Conservation (phyloP, 78 protist species). For the Creolimax fragrantissima region DNA sequence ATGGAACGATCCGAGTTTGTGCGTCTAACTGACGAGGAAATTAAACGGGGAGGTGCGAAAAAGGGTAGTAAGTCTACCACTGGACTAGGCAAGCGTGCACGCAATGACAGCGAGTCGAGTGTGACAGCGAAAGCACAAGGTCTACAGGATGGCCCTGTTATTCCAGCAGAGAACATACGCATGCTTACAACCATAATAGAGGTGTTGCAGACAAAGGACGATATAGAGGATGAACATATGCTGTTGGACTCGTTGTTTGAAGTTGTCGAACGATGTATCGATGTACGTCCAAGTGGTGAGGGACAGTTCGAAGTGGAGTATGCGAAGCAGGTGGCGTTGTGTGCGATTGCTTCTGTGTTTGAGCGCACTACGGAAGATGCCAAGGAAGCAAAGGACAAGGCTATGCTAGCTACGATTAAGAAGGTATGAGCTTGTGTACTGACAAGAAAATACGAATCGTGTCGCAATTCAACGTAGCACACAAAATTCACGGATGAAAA, state of each 20-base stretch:
- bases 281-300: neutral
- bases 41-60: neutral
- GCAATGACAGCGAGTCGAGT: neutral
- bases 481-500: no score
- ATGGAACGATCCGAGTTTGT: neutral
- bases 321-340: neutral
- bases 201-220: neutral
- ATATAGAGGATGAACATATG: neutral
- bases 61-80: no score
- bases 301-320: neutral
- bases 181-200: neutral
- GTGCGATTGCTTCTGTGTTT: neutral
- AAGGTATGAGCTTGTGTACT: no score
- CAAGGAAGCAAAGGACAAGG: neutral
- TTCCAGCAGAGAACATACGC: neutral
- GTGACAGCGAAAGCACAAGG: neutral
- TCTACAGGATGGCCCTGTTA: neutral
- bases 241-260: neutral
- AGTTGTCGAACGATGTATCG: neutral
- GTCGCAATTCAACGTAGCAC: no score
- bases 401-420: neutral
- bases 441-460: no score
- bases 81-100: neutral
- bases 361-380: neutral
- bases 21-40: neutral